A percentile compares a stretch with the other conserved stretches of the same genome.
Conservation (phyloP, 2,329 filamentous ascomycete genomes). For the Penicillium sclerotigenum region DNA sequence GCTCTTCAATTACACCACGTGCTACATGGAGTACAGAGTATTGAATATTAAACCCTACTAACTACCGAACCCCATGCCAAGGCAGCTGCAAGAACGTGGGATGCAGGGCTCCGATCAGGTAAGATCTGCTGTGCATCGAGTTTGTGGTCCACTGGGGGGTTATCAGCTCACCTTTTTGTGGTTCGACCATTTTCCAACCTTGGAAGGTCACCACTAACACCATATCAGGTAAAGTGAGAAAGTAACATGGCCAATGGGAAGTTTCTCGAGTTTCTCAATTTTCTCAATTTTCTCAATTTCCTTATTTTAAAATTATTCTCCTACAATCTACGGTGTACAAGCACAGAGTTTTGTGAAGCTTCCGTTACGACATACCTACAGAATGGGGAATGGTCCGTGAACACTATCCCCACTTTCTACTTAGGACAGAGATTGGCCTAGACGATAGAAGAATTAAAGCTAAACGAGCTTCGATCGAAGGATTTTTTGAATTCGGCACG, state of each 20-base stretch:
- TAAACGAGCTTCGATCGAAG: background rate
- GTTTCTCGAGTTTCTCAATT: conserved; percentile 8
- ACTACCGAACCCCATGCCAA: background rate
- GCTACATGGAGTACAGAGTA: background rate
- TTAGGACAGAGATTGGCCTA: background rate
- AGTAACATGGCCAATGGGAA: conserved; percentile 14
- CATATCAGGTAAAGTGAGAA: background rate
- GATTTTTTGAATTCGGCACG: background rate
- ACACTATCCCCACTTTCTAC: conserved; percentile 3
- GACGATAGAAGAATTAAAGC: background rate
- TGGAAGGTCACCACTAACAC: background rate
- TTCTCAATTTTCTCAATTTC: conserved; percentile 1
- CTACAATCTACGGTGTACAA: background rate
- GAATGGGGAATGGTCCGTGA: background rate
- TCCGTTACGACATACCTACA: background rate
- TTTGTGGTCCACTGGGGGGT: background rate
- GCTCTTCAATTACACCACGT: background rate
- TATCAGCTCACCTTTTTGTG: background rate
- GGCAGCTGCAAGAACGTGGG: conserved; percentile 12
- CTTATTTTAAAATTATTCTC: too few relatives aligned
- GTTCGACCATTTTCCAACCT: background rate
- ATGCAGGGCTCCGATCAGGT: conserved; percentile 4
- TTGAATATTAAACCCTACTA: background rate
- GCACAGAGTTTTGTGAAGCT: background rate
- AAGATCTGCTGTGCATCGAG: conserved; percentile 20